These are phyloP conservation scores for Trichoderma semiorbis DNA, from an alignment of 2,329 filamentous ascomycete genomes.

Conservation along the genomic window DNA sequence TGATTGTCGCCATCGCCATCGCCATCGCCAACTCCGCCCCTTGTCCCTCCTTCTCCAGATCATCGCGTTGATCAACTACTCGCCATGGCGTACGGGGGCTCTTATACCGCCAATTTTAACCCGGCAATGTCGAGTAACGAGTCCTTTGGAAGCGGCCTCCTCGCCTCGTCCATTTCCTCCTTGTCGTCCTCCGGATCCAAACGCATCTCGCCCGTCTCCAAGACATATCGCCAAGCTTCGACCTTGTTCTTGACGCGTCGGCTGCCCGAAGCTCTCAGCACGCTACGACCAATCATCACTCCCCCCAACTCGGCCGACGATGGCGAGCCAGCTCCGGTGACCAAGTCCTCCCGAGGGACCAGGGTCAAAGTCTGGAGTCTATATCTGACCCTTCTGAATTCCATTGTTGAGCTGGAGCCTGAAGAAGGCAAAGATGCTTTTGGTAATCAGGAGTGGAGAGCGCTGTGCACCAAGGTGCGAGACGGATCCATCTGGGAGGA, in stretches of 20 bases:
- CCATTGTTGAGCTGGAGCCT: slow-evolving; percentile 80
- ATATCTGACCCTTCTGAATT: slow-evolving; percentile 90
- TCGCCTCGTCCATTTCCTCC: slow-evolving; percentile 67
- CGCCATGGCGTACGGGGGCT: slow-evolving; percentile 44
- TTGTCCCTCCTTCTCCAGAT: not conserved
- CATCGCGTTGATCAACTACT: slow-evolving; percentile 1
- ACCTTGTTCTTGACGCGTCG: slow-evolving; percentile 93
- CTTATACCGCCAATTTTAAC: slow-evolving; percentile 43
- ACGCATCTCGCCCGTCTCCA: slow-evolving; percentile 73
- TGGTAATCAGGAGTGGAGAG: slow-evolving; percentile 80
- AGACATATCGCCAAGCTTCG: slow-evolving; percentile 89
- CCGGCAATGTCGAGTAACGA: slow-evolving; percentile 38
- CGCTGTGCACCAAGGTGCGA: slow-evolving; percentile 76
- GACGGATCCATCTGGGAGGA: slow-evolving; percentile 95
- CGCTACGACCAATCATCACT: slow-evolving; percentile 77
- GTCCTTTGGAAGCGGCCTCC: slow-evolving; percentile 49
- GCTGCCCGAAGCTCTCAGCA: slow-evolving; percentile 82
- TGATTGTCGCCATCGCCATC: not conserved
- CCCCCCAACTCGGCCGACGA: slow-evolving; percentile 48
- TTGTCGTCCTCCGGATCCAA: slow-evolving; percentile 60
- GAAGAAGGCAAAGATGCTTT: slow-evolving; percentile 89
- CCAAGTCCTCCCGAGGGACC: slow-evolving; percentile 74
- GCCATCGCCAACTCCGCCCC: not conserved
- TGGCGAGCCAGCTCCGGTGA: slow-evolving; percentile 67
- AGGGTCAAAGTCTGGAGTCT: slow-evolving; percentile 96